phyloP scores from a whole-genome alignment of 352 stramenopile species.

The Phytophthora cactorum region DNA sequence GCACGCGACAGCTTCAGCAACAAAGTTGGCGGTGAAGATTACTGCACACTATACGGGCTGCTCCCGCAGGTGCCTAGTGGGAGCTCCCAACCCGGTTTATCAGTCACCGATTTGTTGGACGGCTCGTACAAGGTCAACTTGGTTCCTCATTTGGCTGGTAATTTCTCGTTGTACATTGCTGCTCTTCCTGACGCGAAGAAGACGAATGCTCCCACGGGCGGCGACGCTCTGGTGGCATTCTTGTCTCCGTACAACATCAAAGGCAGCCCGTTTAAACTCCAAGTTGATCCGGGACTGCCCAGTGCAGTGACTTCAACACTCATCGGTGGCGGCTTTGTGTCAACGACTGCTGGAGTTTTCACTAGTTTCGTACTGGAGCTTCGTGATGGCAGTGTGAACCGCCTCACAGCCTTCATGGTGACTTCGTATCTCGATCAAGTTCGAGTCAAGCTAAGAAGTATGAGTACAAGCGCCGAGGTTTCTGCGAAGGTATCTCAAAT shows the following conservation, averaged over 20 bases:
- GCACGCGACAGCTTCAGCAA: constrained; percentile 54
- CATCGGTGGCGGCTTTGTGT: constrained; percentile 37
- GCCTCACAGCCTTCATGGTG: constrained; percentile 24
- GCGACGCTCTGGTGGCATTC: constrained; percentile 36
- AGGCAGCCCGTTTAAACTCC: constrained; percentile 51
- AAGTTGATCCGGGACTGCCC: constrained; percentile 44
- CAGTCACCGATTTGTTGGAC: constrained; percentile 44
- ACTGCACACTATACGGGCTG: constrained; percentile 43
- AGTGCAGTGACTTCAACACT: constrained; percentile 40
- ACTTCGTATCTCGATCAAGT: constrained; percentile 1
- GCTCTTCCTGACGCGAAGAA: constrained; percentile 32
- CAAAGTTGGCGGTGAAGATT: constrained; percentile 36
- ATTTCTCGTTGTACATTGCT: constrained; percentile 51
- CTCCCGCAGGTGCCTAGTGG: constrained; percentile 40
- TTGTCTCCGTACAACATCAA: constrained; percentile 47
- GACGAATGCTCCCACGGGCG: constrained; percentile 19
- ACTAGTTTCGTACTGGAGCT: constrained; percentile 46
- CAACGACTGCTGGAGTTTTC: constrained; percentile 42
- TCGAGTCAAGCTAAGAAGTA: constrained; percentile 19
- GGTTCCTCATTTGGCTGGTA: constrained; percentile 39
- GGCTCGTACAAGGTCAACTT: constrained; percentile 52
- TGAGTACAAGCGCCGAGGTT: constrained; percentile 14
- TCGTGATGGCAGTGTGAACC: constrained; percentile 44
- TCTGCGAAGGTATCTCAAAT: constrained; percentile 9
- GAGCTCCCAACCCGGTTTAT: constrained; percentile 18